A percentile compares a stretch with the other conserved stretches of the same genome.
Conservation (phyloP, 2,329 filamentous ascomycete genomes). For the Talaromyces sp. region DNA sequence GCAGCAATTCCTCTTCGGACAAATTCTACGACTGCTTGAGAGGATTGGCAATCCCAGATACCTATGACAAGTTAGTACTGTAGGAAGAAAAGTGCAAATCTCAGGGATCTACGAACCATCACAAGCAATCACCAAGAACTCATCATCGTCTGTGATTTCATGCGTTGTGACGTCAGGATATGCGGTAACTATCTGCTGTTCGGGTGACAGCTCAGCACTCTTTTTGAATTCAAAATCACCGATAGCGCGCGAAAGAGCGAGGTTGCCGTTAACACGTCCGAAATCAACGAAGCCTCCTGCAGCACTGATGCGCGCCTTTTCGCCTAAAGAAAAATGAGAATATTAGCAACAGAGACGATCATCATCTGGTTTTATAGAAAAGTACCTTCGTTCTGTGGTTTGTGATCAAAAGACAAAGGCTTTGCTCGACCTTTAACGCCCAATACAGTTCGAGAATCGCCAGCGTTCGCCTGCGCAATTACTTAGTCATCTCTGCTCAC, state of each 20-base stretch:
- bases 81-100: constrained; percentile 16
- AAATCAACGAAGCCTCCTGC: constrained; percentile 98
- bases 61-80: constrained; percentile 50
- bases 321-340: constrained; percentile 52
- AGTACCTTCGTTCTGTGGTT: constrained; percentile 92
- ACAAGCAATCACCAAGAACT: constrained; percentile 89
- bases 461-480: constrained; percentile 74
- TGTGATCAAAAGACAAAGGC: constrained; percentile 98
- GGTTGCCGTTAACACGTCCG: constrained; percentile 94
- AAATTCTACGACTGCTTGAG: constrained; percentile 94
- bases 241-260: constrained; percentile 92
- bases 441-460: constrained; percentile 89
- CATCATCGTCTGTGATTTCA: constrained; percentile 85
- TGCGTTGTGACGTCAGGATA: constrained; percentile 92
- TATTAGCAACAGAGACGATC: neutral
- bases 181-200: constrained; percentile 96
- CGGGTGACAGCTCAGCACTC: constrained; percentile 91
- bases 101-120: constrained; percentile 65
- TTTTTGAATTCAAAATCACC: constrained; percentile 99
- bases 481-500: constrained; percentile 1
- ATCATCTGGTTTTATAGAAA: no score
- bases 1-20: constrained; percentile 92
- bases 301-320: constrained; percentile 92
- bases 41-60: constrained; percentile 99
- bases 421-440: constrained; percentile 97